Conservation (phyloP, 2,329 filamentous ascomycete genomes). For the Pseudogymnoascus pannorum region DNA sequence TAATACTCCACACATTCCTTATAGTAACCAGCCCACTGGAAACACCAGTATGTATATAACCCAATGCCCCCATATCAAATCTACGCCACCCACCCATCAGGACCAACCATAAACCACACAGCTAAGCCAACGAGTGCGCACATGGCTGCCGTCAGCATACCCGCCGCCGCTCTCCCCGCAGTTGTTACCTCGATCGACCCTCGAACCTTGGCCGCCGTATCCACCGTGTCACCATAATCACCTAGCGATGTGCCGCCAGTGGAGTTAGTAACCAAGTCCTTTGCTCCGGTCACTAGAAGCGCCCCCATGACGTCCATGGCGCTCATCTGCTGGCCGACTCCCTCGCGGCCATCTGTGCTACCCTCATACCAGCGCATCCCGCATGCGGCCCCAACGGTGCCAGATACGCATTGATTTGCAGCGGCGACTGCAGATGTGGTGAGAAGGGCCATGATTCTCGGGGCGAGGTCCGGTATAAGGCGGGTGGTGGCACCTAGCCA, state of each 20-base stretch:
- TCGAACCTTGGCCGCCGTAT: slow-evolving; percentile 20
- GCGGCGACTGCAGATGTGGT: slow-evolving; percentile 46
- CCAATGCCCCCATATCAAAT: neutral
- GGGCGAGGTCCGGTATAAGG: slow-evolving; percentile 48
- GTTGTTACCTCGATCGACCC: slow-evolving; percentile 21
- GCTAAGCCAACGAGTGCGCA: slow-evolving; percentile 13
- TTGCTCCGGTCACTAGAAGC: slow-evolving; percentile 38
- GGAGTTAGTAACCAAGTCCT: slow-evolving; percentile 35
- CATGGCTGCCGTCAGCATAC: slow-evolving; percentile 33
- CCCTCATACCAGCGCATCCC: slow-evolving; percentile 39
- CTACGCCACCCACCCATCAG: slow-evolving; percentile 7
- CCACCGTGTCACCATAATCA: slow-evolving; percentile 22
- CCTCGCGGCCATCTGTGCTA: slow-evolving; percentile 34
- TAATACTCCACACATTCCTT: neutral
- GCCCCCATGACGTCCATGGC: slow-evolving; percentile 42
- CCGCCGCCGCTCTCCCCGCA: slow-evolving; percentile 34
- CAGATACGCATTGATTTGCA: slow-evolving; percentile 45
- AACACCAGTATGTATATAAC: neutral
- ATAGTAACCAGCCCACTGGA: neutral
- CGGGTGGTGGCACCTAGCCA: slow-evolving; percentile 52
- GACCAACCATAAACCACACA: slow-evolving; percentile 7
- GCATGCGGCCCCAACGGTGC: slow-evolving; percentile 36
- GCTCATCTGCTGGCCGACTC: slow-evolving; percentile 49
- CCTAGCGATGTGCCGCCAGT: slow-evolving; percentile 51
- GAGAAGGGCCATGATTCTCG: slow-evolving; percentile 45